phyloP scores from a whole-genome alignment of 1,284 basidiomycete genomes.

The Apiotrichum laibachii region DNA sequence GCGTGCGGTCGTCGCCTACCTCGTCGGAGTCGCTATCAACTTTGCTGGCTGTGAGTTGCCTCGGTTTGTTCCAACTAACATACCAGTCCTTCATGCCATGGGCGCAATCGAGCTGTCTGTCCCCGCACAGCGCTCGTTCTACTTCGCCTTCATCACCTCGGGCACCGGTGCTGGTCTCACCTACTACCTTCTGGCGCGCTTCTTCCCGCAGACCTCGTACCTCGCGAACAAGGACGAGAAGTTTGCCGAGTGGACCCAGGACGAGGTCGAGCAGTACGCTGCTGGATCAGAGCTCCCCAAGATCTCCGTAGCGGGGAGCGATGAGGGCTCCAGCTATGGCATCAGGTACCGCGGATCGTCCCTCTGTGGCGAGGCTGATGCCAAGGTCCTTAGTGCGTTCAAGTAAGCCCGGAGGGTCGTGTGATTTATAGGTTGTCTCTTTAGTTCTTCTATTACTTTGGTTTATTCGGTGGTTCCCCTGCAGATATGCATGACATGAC shows the following conservation, averaged over 20 bases:
- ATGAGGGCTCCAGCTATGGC: not conserved
- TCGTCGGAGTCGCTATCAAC: slow-evolving; percentile 30
- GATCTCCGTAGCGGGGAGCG: no score
- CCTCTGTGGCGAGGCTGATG: no score
- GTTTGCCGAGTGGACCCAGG: slow-evolving; percentile 31
- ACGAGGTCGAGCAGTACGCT: slow-evolving; percentile 27
- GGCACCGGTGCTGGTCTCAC: slow-evolving; percentile 26
- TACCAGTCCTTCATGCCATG: slow-evolving; percentile 32
- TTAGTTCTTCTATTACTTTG: no score
- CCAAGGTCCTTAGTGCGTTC: no score
- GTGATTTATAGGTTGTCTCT: no score
- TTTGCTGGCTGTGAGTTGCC: slow-evolving; percentile 21
- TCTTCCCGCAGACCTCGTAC: slow-evolving; percentile 34
- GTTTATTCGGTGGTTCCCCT: no score
- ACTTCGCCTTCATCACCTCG: slow-evolving; percentile 42
- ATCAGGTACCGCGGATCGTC: not conserved
- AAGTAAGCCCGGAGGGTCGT: no score
- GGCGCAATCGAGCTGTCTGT: slow-evolving; percentile 22
- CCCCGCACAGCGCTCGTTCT: slow-evolving; percentile 27
- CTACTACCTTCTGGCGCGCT: slow-evolving; percentile 30
- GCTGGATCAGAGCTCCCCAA: not conserved
- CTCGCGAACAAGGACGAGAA: slow-evolving; percentile 23
- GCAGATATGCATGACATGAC: no score
- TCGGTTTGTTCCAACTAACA: not conserved
- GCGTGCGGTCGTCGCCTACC: slow-evolving; percentile 31